Conservation (phyloP, 495 filamentous ascomycete genomes). For the Aspergillus avenaceus region DNA sequence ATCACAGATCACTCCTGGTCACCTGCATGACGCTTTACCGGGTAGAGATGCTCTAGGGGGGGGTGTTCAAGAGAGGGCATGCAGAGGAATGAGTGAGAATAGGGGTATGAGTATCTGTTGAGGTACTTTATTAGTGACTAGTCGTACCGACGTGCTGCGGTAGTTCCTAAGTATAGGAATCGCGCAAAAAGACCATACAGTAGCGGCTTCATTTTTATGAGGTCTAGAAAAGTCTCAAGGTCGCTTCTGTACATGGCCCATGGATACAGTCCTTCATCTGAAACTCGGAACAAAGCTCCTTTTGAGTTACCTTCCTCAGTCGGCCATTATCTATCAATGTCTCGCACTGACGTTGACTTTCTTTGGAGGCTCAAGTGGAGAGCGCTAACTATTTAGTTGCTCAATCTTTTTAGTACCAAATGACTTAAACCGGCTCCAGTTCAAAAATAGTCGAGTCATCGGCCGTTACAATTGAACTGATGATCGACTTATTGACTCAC, state of each 20-base stretch:
- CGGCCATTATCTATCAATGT: constrained; percentile 1
- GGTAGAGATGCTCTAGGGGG: constrained; percentile 12
- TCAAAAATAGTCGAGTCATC: constrained; percentile 3
- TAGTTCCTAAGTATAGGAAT: background rate
- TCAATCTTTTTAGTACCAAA: constrained; percentile 11
- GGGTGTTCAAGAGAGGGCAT: constrained; percentile 9
- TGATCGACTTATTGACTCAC: constrained; percentile 4
- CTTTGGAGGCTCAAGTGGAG: constrained; percentile 25
- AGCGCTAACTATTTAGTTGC: constrained; percentile 4
- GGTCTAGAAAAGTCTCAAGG: constrained; percentile 4
- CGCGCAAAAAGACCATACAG: constrained; percentile 16
- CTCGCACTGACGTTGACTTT: constrained; percentile 15
- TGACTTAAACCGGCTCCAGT: background rate
- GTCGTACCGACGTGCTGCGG: too few relatives aligned
- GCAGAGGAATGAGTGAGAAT: constrained; percentile 3
- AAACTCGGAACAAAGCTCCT: constrained; percentile 11
- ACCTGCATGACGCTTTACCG: constrained; percentile 21
- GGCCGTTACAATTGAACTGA: background rate
- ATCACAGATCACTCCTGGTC: constrained; percentile 12
- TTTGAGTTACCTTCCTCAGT: background rate
- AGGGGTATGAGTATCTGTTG: background rate
- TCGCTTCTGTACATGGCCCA: background rate
- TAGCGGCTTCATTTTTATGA: constrained; percentile 10
- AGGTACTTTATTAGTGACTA: background rate
- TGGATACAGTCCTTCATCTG: constrained; percentile 1